Base-by-base conservation (phyloP, 176 grass and related monocot genomes). In the Hordeum vulgare region DNA sequence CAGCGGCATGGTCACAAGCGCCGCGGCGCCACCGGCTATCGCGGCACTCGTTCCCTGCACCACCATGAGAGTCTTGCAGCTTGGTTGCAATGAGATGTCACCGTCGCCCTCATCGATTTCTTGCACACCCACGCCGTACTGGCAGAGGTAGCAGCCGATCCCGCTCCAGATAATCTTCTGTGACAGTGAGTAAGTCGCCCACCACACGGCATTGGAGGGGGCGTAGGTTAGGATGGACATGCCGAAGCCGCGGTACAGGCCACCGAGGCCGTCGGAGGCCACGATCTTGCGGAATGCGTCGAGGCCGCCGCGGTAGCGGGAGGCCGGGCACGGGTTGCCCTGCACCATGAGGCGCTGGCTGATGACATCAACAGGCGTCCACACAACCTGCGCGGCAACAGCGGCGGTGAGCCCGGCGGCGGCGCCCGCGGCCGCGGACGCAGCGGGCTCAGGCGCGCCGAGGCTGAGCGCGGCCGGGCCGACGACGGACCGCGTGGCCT, bases 331-430 rank as follows among this genome's bases (percentile, higher is more conserved):
- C 33, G 79, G 36, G 60, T 90, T 92, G 18, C 90, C 77, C 77
- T 93, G 94, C 60, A 96, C 88, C 94, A 93, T 96, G 79, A 96
- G 86, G 75, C 91, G 84, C 74, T 96, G 88, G 86, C 94, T 91
- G 36, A 96, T 84, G 27, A 96, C 89, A 76, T 96, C 91, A 14
- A 96, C 53, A 1, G 94, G 88, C 25, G 94, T 96, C 94, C 94
- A 96, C 15, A 96, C 91, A 14, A 96, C 85, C 80, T 96, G 91
- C 9, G 91, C 86, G 6, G 88, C 86, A 51, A 93, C 42, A 9
- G 88, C 85, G 3, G 94, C 90, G 0, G 82, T 71, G 34, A 96
- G 75, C 2, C 94, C 93, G 11, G 83, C 85, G 0, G 71, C 88
- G 0, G 87, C 88, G 27, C 88, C 33, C 1, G 90, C 93, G 0